Evolutionary conservation across 495 filamentous ascomycete genomes (phyloP), one percentile per base, ranked within the genome.

Genomic region (Aspergillus affinis): DNA sequence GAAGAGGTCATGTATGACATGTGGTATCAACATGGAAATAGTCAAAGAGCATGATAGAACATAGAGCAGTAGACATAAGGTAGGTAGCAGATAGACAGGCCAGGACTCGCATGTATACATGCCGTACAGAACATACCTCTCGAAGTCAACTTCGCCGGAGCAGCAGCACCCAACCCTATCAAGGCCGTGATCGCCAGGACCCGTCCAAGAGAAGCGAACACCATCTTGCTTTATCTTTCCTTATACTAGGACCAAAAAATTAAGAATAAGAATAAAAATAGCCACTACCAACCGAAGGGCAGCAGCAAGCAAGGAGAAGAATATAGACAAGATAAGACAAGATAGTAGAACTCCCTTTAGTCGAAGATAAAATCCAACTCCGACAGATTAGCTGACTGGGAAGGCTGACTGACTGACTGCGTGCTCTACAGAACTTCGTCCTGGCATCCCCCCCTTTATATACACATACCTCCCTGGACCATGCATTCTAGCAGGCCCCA

Each of bases 81-180:
- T 36, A 36, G 13, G 2, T 15, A 41, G 13, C 2, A 13, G 12
- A 41, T 15, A 15, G 12, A 41, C 15, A 41, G 12, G 13, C 0
- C 2, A 32, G 10, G 30, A 32, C 10, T 12, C 10, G 15, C 32
- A 20, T 53, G 20, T 46, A 3, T 23, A 17, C 19, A 26, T 26
- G 23, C 23, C 4, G n/a, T n/a, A n/a, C 4, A 26, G 23, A 48
- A 54, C 61, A 52, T 67, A 75, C 74, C 72, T 61, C 72, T 66
- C 62, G 64, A 60, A 29, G 63, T 47, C 15, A 63, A 52, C 36
- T 41, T 8, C 36, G 36, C 4, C 12, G 72, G 74, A 48, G 65
- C 69, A 57, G 72, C 70, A 48, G 48, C 62, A 27, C 55, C 61
- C 54, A 71, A 20, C 7, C 46, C 60, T n/a, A 63, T 68, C 47